A percentile compares a stretch with the other conserved stretches of the same genome.
These are phyloP conservation scores for Ascochyta lentis DNA, from an alignment of 2,329 filamentous ascomycete genomes.

Conservation along the genomic window DNA sequence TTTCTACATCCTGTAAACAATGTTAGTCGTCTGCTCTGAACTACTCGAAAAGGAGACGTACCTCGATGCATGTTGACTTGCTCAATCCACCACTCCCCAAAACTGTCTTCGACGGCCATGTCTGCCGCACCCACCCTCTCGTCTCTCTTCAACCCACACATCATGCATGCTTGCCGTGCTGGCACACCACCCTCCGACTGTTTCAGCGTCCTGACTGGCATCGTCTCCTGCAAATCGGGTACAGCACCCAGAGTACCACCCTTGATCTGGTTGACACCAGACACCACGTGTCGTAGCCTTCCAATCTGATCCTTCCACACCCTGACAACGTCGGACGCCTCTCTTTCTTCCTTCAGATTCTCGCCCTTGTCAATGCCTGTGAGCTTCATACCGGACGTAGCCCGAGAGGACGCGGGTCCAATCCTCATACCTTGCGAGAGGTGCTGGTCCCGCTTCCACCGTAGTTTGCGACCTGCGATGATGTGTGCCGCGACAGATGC, in stretches of 20 bases:
- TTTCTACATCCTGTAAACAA: conserved; percentile 69
- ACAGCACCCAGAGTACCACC: conserved; percentile 56
- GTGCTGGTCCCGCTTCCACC: conserved; percentile 90
- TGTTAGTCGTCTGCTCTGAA: not conserved
- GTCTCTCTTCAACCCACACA: conserved; percentile 88
- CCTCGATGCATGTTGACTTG: conserved; percentile 71
- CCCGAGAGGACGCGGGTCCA: conserved; percentile 71
- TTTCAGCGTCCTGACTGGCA: conserved; percentile 70
- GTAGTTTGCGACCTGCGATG: conserved; percentile 80
- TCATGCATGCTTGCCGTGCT: conserved; percentile 76
- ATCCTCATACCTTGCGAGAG: conserved; percentile 90
- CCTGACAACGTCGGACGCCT: conserved; percentile 77
- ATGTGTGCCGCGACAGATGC: conserved; percentile 76
- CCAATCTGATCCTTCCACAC: conserved; percentile 80
- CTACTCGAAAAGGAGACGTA: conserved; percentile 14
- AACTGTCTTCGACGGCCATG: conserved; percentile 81
- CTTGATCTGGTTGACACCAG: conserved; percentile 63
- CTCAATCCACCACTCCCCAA: conserved; percentile 96
- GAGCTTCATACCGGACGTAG: conserved; percentile 85
- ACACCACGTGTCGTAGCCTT: conserved; percentile 74
- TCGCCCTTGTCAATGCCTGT: conserved; percentile 84
- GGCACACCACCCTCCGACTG: conserved; percentile 70
- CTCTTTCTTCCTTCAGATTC: conserved; percentile 80
- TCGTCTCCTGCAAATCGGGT: conserved; percentile 74
- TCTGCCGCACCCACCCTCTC: conserved; percentile 82